Conservation (phyloP, 148 eudicot genomes). For the Hydrangea macrophylla region DNA sequence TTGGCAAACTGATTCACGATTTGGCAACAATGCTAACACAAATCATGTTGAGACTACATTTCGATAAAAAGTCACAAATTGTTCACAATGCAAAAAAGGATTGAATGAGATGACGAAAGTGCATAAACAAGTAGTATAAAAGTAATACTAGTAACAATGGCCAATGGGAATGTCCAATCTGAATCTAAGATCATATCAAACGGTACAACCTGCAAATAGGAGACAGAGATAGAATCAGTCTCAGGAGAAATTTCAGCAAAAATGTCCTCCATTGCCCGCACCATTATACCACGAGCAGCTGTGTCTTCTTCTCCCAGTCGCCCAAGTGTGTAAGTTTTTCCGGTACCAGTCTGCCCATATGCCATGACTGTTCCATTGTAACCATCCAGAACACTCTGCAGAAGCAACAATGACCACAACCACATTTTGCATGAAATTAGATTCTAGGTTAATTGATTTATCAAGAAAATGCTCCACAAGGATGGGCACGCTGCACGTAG, state of each 20-base stretch:
- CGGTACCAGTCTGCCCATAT: conserved; percentile 95
- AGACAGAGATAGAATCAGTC: conserved; percentile 63
- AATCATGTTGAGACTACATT: too few relatives aligned
- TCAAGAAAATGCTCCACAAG: neutral
- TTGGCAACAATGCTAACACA: too few relatives aligned
- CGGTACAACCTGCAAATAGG: conserved; percentile 72
- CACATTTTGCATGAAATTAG: neutral
- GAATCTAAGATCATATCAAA: neutral
- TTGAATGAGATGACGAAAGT: neutral
- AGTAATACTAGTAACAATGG: neutral
- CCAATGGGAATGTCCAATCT: neutral
- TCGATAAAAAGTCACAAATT: neutral
- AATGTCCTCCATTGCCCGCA: conserved; percentile 94
- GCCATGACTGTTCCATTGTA: conserved; percentile 97
- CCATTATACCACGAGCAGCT: conserved; percentile 90
- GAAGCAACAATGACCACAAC: conserved; percentile 6
- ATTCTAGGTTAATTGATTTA: neutral
- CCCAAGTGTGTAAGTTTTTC: conserved; percentile 88
- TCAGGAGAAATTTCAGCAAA: conserved; percentile 56
- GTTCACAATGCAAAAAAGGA: neutral
- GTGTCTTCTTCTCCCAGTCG: conserved; percentile 85
- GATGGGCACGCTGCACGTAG: too few relatives aligned
- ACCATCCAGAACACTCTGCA: conserved; percentile 90
- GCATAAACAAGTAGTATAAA: neutral
- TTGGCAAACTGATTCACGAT: too few relatives aligned